These are phyloP conservation scores for Xylariaceae sp. DNA, from an alignment of 2,329 filamentous ascomycete genomes.

Conservation along the genomic window DNA sequence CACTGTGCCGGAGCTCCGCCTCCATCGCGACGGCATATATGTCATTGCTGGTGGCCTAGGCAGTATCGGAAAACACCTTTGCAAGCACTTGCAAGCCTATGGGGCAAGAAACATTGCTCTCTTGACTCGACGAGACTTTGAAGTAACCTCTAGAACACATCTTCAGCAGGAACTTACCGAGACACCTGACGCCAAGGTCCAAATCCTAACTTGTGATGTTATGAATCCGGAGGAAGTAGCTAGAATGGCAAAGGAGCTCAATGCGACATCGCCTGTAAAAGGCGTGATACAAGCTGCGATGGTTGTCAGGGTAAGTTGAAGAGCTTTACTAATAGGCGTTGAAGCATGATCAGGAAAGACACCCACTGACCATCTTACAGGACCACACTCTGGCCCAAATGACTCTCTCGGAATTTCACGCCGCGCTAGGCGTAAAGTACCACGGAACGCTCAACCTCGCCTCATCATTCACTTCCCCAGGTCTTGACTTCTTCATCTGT, in stretches of 20 bases:
- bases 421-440: conserved; percentile 13
- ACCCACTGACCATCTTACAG: too few relatives aligned
- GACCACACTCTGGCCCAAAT: conserved; percentile 16
- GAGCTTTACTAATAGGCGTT: too few relatives aligned
- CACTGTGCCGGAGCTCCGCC: conserved; percentile 11
- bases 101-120: conserved; percentile 33
- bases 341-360: too few relatives aligned
- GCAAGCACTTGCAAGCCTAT: conserved; percentile 24
- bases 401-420: conserved; percentile 11
- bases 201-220: too few relatives aligned
- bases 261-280: too few relatives aligned
- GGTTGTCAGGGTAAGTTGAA: background rate
- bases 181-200: too few relatives aligned
- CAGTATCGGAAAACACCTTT: conserved; percentile 29
- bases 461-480: conserved; percentile 7
- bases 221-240: too few relatives aligned
- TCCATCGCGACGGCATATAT: conserved; percentile 27
- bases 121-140: conserved; percentile 32
- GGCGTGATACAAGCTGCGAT: conserved; percentile 12
- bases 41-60: conserved; percentile 35
- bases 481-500: conserved; percentile 23
- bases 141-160: too few relatives aligned
- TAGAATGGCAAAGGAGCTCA: too few relatives aligned
- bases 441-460: conserved; percentile 8
- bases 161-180: too few relatives aligned